Percentiles rank a stretch among this genome's conserved stretches.
These are phyloP conservation scores for Podospora pseudoanserina DNA, from an alignment of 495 filamentous ascomycete genomes.

Conservation along the genomic window DNA sequence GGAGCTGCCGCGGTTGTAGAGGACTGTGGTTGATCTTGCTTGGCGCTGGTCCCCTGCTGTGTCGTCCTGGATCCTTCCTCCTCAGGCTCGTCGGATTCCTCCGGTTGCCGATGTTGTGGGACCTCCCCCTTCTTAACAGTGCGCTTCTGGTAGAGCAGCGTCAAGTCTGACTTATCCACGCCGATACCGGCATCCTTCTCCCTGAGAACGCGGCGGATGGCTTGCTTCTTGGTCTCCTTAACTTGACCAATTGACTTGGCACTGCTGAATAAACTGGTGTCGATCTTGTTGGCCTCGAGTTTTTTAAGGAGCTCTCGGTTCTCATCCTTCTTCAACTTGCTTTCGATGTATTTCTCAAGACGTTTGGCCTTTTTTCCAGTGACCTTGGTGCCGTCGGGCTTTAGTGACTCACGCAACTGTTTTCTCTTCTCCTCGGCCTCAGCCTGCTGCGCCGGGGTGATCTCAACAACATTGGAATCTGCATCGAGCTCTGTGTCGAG, in stretches of 20 bases:
- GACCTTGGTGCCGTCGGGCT: conserved; percentile 69
- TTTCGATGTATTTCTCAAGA: conserved; percentile 96
- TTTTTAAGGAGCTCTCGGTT: conserved; percentile 80
- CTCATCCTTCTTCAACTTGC: conserved; percentile 91
- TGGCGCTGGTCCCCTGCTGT: conserved; percentile 3
- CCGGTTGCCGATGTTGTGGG: conserved; percentile 22
- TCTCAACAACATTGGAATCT: conserved; percentile 70
- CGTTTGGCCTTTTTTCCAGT: conserved; percentile 91
- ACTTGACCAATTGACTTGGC: conserved; percentile 68
- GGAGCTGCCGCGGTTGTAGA: conserved; percentile 8
- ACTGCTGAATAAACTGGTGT: conserved; percentile 75
- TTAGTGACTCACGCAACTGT: conserved; percentile 54
- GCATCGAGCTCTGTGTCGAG: conserved; percentile 33
- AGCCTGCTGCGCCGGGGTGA: conserved; percentile 60
- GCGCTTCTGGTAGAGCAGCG: conserved; percentile 34
- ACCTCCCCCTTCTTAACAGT: conserved; percentile 17
- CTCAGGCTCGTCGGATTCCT: conserved; percentile 32
- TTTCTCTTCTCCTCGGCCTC: conserved; percentile 66
- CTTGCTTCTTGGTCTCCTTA: conserved; percentile 62
- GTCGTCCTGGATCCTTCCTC: conserved; percentile 15
- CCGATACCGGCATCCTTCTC: conserved; percentile 59
- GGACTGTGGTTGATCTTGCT: conserved; percentile 1
- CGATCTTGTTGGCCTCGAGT: conserved; percentile 70
- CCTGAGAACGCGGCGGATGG: conserved; percentile 54
- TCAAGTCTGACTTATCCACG: conserved; percentile 38